phyloP scores from a whole-genome alignment of 2,329 filamentous ascomycete species.

The Cladorrhinum sp. region DNA sequence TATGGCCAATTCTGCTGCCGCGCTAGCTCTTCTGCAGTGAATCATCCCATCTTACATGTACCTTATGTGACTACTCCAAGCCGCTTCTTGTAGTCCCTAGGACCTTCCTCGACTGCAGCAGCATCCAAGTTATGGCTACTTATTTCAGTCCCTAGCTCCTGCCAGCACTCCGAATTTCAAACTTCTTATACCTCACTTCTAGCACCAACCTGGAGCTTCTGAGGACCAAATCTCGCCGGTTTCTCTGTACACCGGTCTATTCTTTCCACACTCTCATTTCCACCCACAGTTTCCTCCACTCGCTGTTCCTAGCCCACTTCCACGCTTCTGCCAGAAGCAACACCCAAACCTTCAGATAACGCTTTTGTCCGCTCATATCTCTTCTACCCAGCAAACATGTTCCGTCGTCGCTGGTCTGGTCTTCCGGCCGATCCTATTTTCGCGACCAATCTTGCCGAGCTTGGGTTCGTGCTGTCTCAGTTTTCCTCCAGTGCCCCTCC shows the following conservation, averaged over 20 bases:
- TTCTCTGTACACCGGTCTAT: no score
- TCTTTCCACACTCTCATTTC: no score
- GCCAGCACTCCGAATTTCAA: background rate
- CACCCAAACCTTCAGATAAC: background rate
- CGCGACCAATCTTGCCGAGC: conserved; percentile 59
- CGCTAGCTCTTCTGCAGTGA: background rate
- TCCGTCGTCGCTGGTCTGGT: conserved; percentile 64
- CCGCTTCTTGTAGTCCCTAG: background rate
- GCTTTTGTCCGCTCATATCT: background rate
- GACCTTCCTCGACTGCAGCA: background rate
- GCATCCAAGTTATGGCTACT: no score
- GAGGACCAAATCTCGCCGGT: no score
- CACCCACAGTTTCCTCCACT: no score
- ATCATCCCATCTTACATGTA: background rate
- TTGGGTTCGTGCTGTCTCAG: conserved; percentile 59
- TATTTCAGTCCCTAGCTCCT: no score
- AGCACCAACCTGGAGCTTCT: no score
- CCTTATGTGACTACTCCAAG: background rate
- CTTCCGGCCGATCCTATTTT: conserved; percentile 71
- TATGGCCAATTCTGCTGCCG: background rate
- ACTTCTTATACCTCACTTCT: background rate
- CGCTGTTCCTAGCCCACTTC: background rate
- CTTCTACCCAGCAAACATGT: conserved; percentile 54
- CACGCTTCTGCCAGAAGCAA: background rate
- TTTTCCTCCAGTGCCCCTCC: background rate